phyloP scores from a whole-genome alignment of 345 rosid species.

The Syzygium oleosum region DNA sequence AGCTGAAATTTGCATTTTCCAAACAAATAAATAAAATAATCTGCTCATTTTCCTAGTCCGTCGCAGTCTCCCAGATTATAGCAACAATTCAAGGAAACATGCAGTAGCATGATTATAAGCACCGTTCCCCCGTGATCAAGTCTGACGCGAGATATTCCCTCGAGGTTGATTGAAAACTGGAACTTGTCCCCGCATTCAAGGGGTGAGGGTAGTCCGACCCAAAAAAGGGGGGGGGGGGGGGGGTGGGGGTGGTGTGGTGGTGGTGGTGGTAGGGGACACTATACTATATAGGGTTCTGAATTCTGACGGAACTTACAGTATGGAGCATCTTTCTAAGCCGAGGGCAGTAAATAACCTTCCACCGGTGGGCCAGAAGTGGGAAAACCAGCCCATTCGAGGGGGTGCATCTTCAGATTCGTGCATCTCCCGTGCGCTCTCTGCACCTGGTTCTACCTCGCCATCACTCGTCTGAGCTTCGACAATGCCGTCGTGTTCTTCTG shows the following conservation, averaged over 20 bases:
- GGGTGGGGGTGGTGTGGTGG: too few species aligned
- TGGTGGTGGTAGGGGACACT: background rate
- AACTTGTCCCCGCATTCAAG: background rate
- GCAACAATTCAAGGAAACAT: background rate
- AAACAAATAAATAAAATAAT: background rate
- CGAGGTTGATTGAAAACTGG: background rate
- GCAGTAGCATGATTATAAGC: background rate
- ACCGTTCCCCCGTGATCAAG: background rate
- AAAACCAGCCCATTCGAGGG: constrained; percentile 27
- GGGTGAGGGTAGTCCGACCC: background rate
- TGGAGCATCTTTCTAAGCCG: constrained; percentile 39
- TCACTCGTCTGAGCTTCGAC: constrained; percentile 6
- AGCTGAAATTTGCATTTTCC: background rate
- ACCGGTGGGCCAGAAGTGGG: constrained; percentile 41
- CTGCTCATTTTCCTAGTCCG: background rate
- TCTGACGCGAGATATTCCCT: background rate
- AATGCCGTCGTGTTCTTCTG: constrained; percentile 4
- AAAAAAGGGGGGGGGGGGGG: too few species aligned
- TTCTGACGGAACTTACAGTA: constrained; percentile 16
- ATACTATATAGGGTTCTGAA: background rate
- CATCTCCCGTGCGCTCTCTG: constrained; percentile 12
- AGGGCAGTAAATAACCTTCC: constrained; percentile 29
- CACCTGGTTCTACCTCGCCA: background rate
- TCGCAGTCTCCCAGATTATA: background rate
- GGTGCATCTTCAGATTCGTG: constrained; percentile 13